These are phyloP conservation scores for Telopea speciosissima DNA, from an alignment of 177 flowering plant genomes.

Conservation along the genomic window DNA sequence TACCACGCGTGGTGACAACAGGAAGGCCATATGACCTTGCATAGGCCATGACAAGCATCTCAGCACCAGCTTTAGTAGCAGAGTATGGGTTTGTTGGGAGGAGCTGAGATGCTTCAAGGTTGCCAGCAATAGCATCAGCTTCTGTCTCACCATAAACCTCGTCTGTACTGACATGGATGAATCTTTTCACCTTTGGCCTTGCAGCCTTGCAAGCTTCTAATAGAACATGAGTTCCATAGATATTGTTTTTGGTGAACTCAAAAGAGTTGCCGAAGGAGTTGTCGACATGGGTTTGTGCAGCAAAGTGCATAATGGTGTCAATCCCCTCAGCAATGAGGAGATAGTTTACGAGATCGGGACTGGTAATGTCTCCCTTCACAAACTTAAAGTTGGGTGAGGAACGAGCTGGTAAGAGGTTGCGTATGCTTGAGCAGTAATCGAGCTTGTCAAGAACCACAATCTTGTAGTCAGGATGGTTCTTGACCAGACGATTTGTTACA, in stretches of 20 bases:
- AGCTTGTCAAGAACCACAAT: slow-evolving; percentile 6
- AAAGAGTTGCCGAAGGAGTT: slow-evolving; percentile 5
- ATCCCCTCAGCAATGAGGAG: not conserved
- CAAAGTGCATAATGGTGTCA: slow-evolving; percentile 6
- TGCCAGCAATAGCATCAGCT: not conserved
- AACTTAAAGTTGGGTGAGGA: slow-evolving; percentile 6
- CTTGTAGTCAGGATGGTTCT: slow-evolving; percentile 1
- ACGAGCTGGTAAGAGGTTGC: not conserved
- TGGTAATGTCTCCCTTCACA: slow-evolving; percentile 1
- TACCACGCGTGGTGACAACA: not conserved
- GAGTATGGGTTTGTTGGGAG: slow-evolving; percentile 5
- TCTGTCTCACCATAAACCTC: slow-evolving; percentile 5
- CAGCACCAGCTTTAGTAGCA: not conserved
- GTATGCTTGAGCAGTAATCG: not conserved
- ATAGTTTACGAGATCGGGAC: slow-evolving; percentile 1
- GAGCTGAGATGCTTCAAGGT: slow-evolving; percentile 2
- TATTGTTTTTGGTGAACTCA: slow-evolving; percentile 4
- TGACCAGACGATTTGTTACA: slow-evolving; percentile 1
- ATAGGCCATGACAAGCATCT: slow-evolving; percentile 9
- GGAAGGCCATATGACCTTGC: slow-evolving; percentile 1
- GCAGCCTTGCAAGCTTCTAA: slow-evolving; percentile 3
- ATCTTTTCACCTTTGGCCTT: not conserved
- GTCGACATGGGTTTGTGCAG: slow-evolving; percentile 8
- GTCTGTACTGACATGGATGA: slow-evolving; percentile 5
- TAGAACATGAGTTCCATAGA: slow-evolving; percentile 6